Evolutionary conservation across 805 yeast genomes (phyloP), one percentile per base, ranked within the genome.

Genomic region (Candida morakotiae): DNA sequence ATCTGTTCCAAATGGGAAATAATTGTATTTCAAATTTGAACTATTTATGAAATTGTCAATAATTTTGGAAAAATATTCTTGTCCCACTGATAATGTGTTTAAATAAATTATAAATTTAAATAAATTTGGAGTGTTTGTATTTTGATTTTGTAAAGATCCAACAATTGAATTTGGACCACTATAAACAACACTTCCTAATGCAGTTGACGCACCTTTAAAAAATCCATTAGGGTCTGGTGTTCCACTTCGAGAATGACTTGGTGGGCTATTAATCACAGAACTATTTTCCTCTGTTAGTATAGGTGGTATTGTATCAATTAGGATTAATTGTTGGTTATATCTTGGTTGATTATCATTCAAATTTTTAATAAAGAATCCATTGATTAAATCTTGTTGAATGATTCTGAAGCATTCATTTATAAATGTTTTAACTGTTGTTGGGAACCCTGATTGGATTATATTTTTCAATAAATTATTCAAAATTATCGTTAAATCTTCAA

Each of bases 401-500:
- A 83, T 74, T 27, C 79, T 68, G 35, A 73, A 69, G n/a, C 80
- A 60, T 39, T 74, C 77, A 6, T 69, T 64, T 10, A 83, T 55
- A 49, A 83, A 75, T 20, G 64, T 68, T 45, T 73, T 75, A 20
- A 81, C 74, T 0, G 81, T 66, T 5, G 68, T 51, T 37, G 63
- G 62, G 42, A 85, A 83, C 0, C 95, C 94, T 0, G 95, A 75
- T 31, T 84, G 81, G 9, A 88, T 65, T 1, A 80, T 69, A 41
- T 81, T 83, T 17, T 79, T 63, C 24, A 88, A 56, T 13, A 84
- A 71, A 25, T 79, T 76, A 50, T 86, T 83, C 31, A 89, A 62
- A 7, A 88, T 77, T 48, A 87, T 68, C 19, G 87, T 74, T 23
- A 86, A 64, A 55, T 93, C 98, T 50, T 93, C 98, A 17, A 89